These are phyloP conservation scores for Beauveria sp. DNA, from an alignment of 2,329 filamentous ascomycete species.

Conservation along the genomic window DNA sequence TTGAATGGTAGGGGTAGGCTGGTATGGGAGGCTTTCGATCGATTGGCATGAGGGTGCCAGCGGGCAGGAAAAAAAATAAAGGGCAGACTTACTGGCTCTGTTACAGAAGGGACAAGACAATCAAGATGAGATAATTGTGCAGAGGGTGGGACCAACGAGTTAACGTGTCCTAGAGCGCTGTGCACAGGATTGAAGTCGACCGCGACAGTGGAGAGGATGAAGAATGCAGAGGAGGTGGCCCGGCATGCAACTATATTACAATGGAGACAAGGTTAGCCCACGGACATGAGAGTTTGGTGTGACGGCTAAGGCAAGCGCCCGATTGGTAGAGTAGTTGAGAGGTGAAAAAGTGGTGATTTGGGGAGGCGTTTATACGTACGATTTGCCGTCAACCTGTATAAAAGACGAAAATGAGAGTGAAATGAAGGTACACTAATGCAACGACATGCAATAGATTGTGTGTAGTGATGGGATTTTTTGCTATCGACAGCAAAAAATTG, in stretches of 20 bases:
- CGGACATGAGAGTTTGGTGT: constrained; percentile 30
- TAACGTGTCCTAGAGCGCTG: constrained; percentile 54
- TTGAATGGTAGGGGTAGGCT: constrained; percentile 21
- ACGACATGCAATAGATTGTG: constrained; percentile 2
- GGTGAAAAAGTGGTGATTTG: constrained; percentile 17
- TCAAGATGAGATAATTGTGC: constrained; percentile 42
- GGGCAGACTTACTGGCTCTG: constrained; percentile 45
- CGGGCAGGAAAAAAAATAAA: constrained; percentile 15
- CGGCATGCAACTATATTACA: constrained; percentile 29
- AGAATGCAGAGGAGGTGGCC: constrained; percentile 26
- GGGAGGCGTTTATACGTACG: constrained; percentile 35
- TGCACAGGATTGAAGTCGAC: constrained; percentile 33
- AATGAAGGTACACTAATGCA: constrained; percentile 9
- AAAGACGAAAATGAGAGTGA: constrained; percentile 12
- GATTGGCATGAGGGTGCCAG: constrained; percentile 16
- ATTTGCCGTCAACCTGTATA: constrained; percentile 22
- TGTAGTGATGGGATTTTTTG: neutral
- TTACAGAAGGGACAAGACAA: constrained; percentile 33
- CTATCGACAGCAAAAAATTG: constrained; percentile 9
- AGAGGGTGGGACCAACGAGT: constrained; percentile 52
- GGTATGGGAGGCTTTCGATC: constrained; percentile 20
- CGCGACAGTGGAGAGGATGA: constrained; percentile 34
- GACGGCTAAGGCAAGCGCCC: constrained; percentile 14
- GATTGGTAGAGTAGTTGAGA: constrained; percentile 19
- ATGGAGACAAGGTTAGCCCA: constrained; percentile 20